Percentiles rank a stretch among this genome's conserved stretches.
These are phyloP conservation scores for Hemisphaericaspora nanyangensis DNA, from an alignment of 805 yeast species.

Conservation along the genomic window DNA sequence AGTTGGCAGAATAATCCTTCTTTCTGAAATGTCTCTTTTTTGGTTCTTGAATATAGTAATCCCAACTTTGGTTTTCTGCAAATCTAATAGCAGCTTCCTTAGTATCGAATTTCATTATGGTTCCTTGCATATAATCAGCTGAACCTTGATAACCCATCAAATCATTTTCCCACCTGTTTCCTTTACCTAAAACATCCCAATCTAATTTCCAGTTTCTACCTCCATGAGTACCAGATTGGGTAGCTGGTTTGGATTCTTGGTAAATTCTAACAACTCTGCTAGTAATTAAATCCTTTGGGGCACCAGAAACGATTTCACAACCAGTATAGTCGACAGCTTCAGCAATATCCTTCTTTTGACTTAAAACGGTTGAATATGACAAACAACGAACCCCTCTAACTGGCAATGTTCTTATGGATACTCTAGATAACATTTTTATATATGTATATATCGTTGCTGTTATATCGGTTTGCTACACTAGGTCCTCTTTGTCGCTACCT, in stretches of 20 bases:
- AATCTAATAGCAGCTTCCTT: slow-evolving; percentile 75
- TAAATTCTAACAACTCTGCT: slow-evolving; percentile 72
- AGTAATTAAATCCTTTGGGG: slow-evolving; percentile 61
- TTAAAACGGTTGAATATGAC: slow-evolving; percentile 13
- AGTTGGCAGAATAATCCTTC: slow-evolving; percentile 74
- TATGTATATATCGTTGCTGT: too few species aligned
- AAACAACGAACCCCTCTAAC: slow-evolving; percentile 19
- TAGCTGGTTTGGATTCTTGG: slow-evolving; percentile 75
- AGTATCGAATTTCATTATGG: slow-evolving; percentile 67
- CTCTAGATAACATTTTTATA: slow-evolving; percentile 7
- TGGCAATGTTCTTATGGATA: slow-evolving; percentile 1
- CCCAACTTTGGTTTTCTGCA: slow-evolving; percentile 85
- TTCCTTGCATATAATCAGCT: slow-evolving; percentile 79
- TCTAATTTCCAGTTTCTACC: slow-evolving; percentile 67
- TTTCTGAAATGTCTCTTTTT: slow-evolving; percentile 66
- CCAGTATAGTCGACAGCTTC: slow-evolving; percentile 20
- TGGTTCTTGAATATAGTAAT: slow-evolving; percentile 78
- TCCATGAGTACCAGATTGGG: slow-evolving; percentile 65
- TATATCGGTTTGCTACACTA: too few species aligned
- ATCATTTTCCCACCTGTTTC: slow-evolving; percentile 87
- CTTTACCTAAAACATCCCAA: slow-evolving; percentile 76
- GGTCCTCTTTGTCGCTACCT: not conserved
- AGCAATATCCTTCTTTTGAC: slow-evolving; percentile 16
- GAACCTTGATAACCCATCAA: slow-evolving; percentile 81
- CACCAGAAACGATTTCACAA: slow-evolving; percentile 70